Percentiles rank a stretch among this genome's conserved stretches.
These are phyloP conservation scores for Wickerhamomyces subpelliculosus DNA, from an alignment of 805 yeast species.

Conservation along the genomic window DNA sequence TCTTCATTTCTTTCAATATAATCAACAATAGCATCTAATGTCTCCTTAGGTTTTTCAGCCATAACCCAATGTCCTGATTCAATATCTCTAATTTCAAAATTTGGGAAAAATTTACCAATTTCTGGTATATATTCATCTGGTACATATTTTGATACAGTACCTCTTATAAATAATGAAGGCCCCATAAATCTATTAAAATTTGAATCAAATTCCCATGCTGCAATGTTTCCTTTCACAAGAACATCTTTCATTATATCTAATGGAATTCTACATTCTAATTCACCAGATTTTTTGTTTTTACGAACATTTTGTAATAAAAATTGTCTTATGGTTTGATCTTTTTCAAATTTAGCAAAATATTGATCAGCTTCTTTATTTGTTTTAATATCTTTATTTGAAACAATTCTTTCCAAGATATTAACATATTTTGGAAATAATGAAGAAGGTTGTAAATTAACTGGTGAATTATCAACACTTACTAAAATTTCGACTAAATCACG, in stretches of 20 bases:
- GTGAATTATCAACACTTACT: conserved; percentile 86
- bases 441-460: conserved; percentile 55
- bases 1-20: conserved; percentile 47
- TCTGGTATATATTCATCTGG: conserved; percentile 75
- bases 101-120: conserved; percentile 74
- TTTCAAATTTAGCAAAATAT: conserved; percentile 56
- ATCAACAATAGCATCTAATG: conserved; percentile 52
- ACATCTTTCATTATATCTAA: conserved; percentile 59
- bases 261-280: conserved; percentile 46
- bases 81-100: conserved; percentile 64
- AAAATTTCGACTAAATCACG: conserved; percentile 57
- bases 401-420: conserved; percentile 51
- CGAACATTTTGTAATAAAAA: conserved; percentile 68
- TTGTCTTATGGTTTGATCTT: conserved; percentile 54
- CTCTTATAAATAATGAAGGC: conserved; percentile 76
- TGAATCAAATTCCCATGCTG: conserved; percentile 71
- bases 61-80: conserved; percentile 93
- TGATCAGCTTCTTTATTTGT: conserved; percentile 63
- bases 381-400: conserved; percentile 36
- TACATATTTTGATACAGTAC: conserved; percentile 66
- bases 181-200: conserved; percentile 50
- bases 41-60: conserved; percentile 77
- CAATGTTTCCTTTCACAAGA: conserved; percentile 56
- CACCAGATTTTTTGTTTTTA: conserved; percentile 29
- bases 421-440: conserved; percentile 64